Percentiles rank a stretch among this genome's conserved stretches.
These are phyloP conservation scores for Astrothelium subdiscretum DNA, from an alignment of 495 filamentous ascomycete genomes.

Conservation along the genomic window DNA sequence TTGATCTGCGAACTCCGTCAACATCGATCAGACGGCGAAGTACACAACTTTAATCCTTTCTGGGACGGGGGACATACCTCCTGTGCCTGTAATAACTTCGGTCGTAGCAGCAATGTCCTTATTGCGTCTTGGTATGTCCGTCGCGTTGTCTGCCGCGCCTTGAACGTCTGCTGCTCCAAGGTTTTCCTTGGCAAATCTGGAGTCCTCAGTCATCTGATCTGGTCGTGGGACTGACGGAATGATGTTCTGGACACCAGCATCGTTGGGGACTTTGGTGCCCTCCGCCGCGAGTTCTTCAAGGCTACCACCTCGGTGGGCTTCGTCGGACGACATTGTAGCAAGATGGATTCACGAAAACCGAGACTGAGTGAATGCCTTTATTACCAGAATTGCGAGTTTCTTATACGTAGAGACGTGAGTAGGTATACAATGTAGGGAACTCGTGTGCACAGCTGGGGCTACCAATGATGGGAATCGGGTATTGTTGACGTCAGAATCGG, in stretches of 20 bases:
- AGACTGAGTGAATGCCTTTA: no score
- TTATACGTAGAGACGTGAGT: no score
- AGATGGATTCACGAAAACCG: no score
- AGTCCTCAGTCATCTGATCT: constrained; percentile 33
- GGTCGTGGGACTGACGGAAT: constrained; percentile 48
- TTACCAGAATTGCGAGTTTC: no score
- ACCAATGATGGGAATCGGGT: not conserved
- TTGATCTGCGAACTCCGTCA: not conserved
- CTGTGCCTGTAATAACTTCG: constrained; percentile 42
- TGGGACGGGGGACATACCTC: constrained; percentile 37
- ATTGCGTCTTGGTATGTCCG: constrained; percentile 40
- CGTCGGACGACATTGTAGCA: constrained; percentile 6
- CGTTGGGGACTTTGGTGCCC: constrained; percentile 43
- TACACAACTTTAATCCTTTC: no score
- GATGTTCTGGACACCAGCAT: constrained; percentile 39
- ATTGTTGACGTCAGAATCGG: not conserved
- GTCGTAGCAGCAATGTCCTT: constrained; percentile 35
- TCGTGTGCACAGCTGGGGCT: not conserved
- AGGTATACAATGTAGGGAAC: no score
- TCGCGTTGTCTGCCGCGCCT: constrained; percentile 40
- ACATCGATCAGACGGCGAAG: no score
- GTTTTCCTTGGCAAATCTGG: constrained; percentile 10
- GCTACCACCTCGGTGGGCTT: constrained; percentile 26
- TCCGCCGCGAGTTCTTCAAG: constrained; percentile 41
- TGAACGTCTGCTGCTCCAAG: constrained; percentile 27